Evolutionary conservation across 23 red algal species (phyloP).

Genomic region (Gracilariopsis chorda): DNA sequence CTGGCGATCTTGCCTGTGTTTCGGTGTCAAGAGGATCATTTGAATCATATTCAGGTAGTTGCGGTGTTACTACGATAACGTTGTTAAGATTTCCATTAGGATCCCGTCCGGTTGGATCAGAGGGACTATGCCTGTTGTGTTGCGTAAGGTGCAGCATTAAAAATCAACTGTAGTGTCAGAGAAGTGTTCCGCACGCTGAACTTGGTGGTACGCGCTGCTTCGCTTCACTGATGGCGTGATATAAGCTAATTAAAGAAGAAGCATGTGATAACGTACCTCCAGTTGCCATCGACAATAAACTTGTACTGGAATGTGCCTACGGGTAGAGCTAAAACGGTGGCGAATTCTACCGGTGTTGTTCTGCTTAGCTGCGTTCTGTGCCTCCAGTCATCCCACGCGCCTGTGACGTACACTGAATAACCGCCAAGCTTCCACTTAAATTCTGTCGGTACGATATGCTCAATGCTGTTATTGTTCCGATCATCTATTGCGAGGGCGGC

Average conservation of each 20-base stretch:
- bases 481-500: conserved; percentile 26
- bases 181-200: too few relatives aligned
- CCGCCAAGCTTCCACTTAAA: conserved; percentile 60
- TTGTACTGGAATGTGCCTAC: conserved; percentile 71
- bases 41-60: conserved; percentile 59
- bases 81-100: conserved; percentile 62
- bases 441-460: conserved; percentile 26
- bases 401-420: conserved; percentile 56
- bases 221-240: too few relatives aligned
- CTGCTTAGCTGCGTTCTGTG: conserved; percentile 11
- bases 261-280: conserved; percentile 51
- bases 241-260: too few relatives aligned
- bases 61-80: conserved; percentile 43
- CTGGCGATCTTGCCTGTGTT: conserved; percentile 29
- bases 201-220: too few relatives aligned
- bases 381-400: conserved; percentile 70
- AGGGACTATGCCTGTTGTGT: conserved; percentile 41
- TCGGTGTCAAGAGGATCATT: conserved; percentile 17
- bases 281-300: conserved; percentile 72
- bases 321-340: conserved; percentile 49
- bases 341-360: conserved; percentile 23
- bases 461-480: conserved; percentile 13
- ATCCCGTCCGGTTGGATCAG: conserved; percentile 50
- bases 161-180: too few relatives aligned
- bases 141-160: too few relatives aligned